These are phyloP conservation scores for Fusarium sp. DNA, from an alignment of 2,329 filamentous ascomycete genomes.

Conservation along the genomic window DNA sequence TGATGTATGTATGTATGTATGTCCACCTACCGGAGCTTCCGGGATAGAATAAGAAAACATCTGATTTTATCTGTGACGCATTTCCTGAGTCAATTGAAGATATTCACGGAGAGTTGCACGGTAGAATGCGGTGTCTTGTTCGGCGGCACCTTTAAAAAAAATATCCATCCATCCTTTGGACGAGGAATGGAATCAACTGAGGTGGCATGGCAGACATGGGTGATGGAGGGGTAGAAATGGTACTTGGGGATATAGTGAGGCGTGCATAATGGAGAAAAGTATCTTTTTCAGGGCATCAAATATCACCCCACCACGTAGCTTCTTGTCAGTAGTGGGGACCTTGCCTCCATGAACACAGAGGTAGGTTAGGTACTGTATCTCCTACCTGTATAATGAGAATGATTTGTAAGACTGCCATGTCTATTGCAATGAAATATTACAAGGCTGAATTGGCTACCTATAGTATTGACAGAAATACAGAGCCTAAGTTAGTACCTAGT, in stretches of 20 bases:
- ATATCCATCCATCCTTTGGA: neutral
- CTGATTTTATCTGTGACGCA: conserved; percentile 12
- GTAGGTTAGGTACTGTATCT: neutral
- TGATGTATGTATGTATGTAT: conserved; percentile 6
- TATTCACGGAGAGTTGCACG: conserved; percentile 32
- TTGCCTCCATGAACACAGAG: neutral
- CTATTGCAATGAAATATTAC: neutral
- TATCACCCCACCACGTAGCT: conserved; percentile 38
- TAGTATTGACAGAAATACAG: neutral
- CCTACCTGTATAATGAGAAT: neutral
- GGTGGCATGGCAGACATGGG: conserved; percentile 19
- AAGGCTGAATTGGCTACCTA: conserved; percentile 5
- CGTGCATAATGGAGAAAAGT: conserved; percentile 8
- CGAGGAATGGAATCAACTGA: conserved; percentile 30
- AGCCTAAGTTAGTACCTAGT: neutral
- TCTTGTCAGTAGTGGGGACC: conserved; percentile 30
- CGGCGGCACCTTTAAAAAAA: conserved; percentile 30
- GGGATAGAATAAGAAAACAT: conserved; percentile 23
- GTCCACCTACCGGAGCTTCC: conserved; percentile 39
- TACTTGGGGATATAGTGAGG: conserved; percentile 10
- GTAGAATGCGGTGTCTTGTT: conserved; percentile 32
- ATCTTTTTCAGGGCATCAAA: conserved; percentile 31
- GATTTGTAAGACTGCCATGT: neutral
- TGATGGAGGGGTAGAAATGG: conserved; percentile 32
- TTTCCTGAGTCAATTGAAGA: neutral